Evolutionary conservation across 2,329 filamentous ascomycete genomes (phyloP), one percentile per base, ranked within the genome.

Genomic region (Sarocladiaceae sp.): DNA sequence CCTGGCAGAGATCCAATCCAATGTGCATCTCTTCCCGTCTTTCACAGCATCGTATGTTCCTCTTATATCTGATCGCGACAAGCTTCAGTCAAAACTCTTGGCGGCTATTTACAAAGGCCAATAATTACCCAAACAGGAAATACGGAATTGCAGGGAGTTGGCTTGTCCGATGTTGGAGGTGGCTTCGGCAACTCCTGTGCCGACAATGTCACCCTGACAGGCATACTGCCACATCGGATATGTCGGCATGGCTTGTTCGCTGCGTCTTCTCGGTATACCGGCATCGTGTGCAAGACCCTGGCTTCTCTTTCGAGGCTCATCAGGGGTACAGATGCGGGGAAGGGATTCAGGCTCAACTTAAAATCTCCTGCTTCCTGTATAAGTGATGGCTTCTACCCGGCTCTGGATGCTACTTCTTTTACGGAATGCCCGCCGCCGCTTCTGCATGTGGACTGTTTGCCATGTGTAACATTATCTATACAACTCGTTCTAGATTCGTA

Each of bases 271-370:
- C 37, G 37, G 37, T 29, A 41, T 11, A 41, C 9, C 37, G 37
- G 37, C 37, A 41, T 41, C 24, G 24, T 39, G 4, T 9, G 5
- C 4, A 13, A 21, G 3, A 15, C 15, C 10, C 12, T 18, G 10
- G 9, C 26, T 4, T 19, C 4, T 15, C 21, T 39, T n/a, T 35
- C 19, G 33, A 19, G 13, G 16, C 15, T 19, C 18, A 35, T 9
- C 6, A 19, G 20, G 34, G 34, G 11, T 35, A 7, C 19, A 39
- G 10, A 13, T 23, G 34, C 10, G 20, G 34, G 34, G 34, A n/a
- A 39, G 33, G 24, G n/a, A 41, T 41, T 41, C 37, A 41, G 37
- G 37, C 37, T 41, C 37, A 41, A 41, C 24, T 41, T 24, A 27
- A n/a, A 29, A 41, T 27, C 23, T 27, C n/a, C n/a, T 41, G n/a